Percentiles rank a stretch among this genome's conserved stretches.
These are phyloP conservation scores for Tieghemiomyces parasiticus DNA, from an alignment of 192 early-diverging fungal species.

Conservation along the genomic window DNA sequence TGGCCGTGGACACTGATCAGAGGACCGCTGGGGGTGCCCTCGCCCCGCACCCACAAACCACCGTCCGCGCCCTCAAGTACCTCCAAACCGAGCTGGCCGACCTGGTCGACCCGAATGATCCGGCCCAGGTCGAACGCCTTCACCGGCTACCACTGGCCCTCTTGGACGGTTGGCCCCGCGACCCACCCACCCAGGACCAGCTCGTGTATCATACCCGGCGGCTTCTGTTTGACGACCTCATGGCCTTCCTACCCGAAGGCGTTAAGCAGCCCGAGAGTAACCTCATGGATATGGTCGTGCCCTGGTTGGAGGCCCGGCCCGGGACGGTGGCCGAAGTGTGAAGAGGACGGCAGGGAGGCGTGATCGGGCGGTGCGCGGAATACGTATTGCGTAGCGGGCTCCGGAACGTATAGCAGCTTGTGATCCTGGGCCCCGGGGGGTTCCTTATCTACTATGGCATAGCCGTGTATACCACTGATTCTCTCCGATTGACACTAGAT, in stretches of 20 bases:
- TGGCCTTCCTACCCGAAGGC: constrained; percentile 57
- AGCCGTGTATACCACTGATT: too few species aligned
- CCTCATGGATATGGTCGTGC: constrained; percentile 45
- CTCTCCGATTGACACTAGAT: too few species aligned
- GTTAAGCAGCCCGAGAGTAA: constrained; percentile 63
- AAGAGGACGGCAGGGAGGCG: too few species aligned
- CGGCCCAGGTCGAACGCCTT: constrained; percentile 20
- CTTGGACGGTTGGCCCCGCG: neutral
- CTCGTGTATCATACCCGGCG: constrained; percentile 24
- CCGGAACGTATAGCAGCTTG: too few species aligned
- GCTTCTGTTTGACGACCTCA: constrained; percentile 47
- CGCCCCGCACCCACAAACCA: neutral
- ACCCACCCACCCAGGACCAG: neutral
- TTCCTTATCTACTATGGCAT: too few species aligned
- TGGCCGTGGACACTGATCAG: too few species aligned
- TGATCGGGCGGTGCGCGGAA: too few species aligned
- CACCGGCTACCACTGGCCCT: constrained; percentile 11
- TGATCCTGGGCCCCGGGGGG: too few species aligned
- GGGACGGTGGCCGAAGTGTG: too few species aligned
- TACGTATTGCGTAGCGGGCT: too few species aligned
- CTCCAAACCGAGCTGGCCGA: constrained; percentile 54
- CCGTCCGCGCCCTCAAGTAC: constrained; percentile 54
- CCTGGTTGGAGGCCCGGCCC: constrained; percentile 5
- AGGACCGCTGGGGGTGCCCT: too few species aligned
- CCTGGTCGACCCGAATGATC: constrained; percentile 47